phyloP scores from a whole-genome alignment of 2,329 filamentous ascomycete genomes.

The Epichloe gansuensis region DNA sequence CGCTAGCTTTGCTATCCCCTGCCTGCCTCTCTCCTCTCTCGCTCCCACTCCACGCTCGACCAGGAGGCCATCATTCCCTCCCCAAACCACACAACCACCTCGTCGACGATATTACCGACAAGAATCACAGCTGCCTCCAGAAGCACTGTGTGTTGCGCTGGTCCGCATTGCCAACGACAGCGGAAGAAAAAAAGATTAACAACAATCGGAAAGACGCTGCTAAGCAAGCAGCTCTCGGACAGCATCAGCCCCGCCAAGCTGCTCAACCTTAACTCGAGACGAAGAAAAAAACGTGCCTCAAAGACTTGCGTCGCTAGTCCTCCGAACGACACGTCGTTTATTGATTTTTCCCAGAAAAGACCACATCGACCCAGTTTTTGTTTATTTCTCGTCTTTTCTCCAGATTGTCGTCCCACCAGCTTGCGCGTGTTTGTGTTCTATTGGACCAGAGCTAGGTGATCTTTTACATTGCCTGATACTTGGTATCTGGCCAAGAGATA shows the following conservation, averaged over 20 bases:
- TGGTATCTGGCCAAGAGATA: background rate
- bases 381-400: background rate
- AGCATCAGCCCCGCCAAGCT: background rate
- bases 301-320: background rate
- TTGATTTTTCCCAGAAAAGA: background rate
- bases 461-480: background rate
- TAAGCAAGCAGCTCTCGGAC: background rate
- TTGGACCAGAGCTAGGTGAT: background rate
- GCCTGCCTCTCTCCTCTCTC: background rate
- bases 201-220: background rate
- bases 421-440: background rate
- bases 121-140: background rate
- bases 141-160: background rate
- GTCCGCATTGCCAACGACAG: background rate
- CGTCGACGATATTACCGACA: background rate
- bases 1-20: background rate
- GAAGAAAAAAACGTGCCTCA: conserved; percentile 1
- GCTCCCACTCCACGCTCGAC: background rate
- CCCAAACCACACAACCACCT: background rate
- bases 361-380: background rate
- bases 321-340: background rate
- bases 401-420: background rate
- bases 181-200: background rate
- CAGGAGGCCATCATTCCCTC: background rate
- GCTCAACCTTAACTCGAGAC: conserved; percentile 4